These are phyloP conservation scores for Megacollybia marginata DNA, from an alignment of 768 basidiomycete species.

Conservation along the genomic window DNA sequence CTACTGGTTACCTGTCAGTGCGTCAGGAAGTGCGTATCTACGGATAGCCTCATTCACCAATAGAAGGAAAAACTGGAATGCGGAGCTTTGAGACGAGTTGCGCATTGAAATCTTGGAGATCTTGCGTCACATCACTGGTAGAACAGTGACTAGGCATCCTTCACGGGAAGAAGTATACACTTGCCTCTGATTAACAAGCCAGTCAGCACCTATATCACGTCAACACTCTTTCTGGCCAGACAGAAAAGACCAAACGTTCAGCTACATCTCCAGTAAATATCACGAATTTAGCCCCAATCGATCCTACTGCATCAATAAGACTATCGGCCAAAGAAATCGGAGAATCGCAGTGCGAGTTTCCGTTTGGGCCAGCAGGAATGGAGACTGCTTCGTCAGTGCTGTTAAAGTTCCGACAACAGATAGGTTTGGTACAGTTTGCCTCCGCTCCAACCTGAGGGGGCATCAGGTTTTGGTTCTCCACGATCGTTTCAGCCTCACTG, in stretches of 20 bases:
- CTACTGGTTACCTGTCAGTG: conserved; percentile 31
- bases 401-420: conserved; percentile 50
- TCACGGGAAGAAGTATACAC: conserved; percentile 3
- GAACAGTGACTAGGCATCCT: no score
- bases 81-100: conserved; percentile 34
- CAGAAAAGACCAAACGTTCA: conserved; percentile 31
- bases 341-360: conserved; percentile 45
- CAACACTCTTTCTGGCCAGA: no score
- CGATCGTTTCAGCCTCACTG: conserved; percentile 6
- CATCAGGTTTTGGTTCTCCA: no score
- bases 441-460: conserved; percentile 39
- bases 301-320: conserved; percentile 38
- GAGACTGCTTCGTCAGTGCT: conserved; percentile 28
- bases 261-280: conserved; percentile 64
- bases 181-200: conserved; percentile 39
- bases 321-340: conserved; percentile 41
- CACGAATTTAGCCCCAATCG: conserved; percentile 33
- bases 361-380: conserved; percentile 41
- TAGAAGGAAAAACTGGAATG: conserved; percentile 38
- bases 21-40: no score
- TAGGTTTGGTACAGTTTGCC: conserved; percentile 51
- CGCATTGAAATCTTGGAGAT: conserved; percentile 37
- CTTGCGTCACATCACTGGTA: conserved; percentile 35
- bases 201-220: conserved; percentile 33
- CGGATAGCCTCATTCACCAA: conserved; percentile 20